Evolutionary conservation across 805 yeast species (phyloP).

Genomic region (Myxozyma kluyveri): DNA sequence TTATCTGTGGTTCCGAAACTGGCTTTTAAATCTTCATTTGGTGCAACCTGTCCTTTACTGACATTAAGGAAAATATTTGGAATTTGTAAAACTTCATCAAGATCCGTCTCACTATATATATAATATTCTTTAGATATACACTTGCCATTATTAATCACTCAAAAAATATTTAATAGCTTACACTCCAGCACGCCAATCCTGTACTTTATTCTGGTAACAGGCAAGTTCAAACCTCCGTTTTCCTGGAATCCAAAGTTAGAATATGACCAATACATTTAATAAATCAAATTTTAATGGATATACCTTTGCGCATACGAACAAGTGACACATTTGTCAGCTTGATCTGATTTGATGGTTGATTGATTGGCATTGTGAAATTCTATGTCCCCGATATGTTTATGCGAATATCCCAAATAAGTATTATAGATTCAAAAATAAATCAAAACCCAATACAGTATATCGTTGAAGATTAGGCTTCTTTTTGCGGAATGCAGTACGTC

Average conservation of each 20-base stretch:
- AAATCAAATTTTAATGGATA: not conserved
- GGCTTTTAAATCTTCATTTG: slow-evolving; percentile 72
- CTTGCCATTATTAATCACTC: not conserved
- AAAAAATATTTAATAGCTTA: slow-evolving; percentile 30
- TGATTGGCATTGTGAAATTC: slow-evolving; percentile 52
- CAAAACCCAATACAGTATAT: too few relatives aligned
- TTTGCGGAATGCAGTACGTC: too few relatives aligned
- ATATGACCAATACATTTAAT: too few relatives aligned
- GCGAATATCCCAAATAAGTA: too few relatives aligned
- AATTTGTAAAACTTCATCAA: slow-evolving; percentile 93
- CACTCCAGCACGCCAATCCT: slow-evolving; percentile 83
- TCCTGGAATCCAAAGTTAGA: slow-evolving; percentile 26
- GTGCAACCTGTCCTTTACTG: slow-evolving; percentile 90
- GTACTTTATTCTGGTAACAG: slow-evolving; percentile 94
- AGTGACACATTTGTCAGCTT: slow-evolving; percentile 90
- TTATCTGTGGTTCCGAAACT: slow-evolving; percentile 74
- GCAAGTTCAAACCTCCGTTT: slow-evolving; percentile 92
- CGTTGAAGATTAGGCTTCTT: too few relatives aligned
- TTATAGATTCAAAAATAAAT: too few relatives aligned
- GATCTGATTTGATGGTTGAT: slow-evolving; percentile 87
- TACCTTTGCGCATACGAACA: slow-evolving; percentile 83
- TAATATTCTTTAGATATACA: too few relatives aligned
- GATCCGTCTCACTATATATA: slow-evolving; percentile 65
- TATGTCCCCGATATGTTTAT: too few relatives aligned
- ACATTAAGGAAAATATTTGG: slow-evolving; percentile 93